Conservation (phyloP, 2,329 filamentous ascomycete species). For the Acrocalymma vagum region DNA sequence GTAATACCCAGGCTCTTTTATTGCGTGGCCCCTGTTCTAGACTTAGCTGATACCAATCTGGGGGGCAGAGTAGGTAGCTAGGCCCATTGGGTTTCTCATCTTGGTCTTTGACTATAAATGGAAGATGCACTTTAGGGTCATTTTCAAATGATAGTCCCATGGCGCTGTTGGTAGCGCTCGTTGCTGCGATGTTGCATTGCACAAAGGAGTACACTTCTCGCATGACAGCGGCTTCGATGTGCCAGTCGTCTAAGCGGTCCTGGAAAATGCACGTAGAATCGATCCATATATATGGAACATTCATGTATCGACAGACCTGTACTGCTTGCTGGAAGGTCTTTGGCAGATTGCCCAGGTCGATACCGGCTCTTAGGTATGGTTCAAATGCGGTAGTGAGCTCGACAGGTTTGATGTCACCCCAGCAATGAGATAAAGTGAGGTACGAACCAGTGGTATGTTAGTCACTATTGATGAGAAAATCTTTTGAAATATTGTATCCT, state of each 20-base stretch:
- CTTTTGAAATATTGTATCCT: neutral
- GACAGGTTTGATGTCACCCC: conserved; percentile 1
- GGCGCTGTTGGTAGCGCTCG: neutral
- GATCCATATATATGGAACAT: conserved; percentile 10
- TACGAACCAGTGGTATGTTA: neutral
- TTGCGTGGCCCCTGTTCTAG: conserved; percentile 6
- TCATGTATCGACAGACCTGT: conserved; percentile 1
- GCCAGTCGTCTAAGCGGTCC: neutral
- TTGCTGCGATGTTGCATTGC: conserved; percentile 3
- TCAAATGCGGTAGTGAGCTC: neutral
- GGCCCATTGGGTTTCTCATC: too few relatives aligned
- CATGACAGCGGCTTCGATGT: neutral
- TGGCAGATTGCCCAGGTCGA: conserved; percentile 9
- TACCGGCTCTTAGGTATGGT: conserved; percentile 2
- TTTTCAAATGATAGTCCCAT: neutral
- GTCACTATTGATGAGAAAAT: neutral
- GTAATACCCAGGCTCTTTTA: conserved; percentile 9
- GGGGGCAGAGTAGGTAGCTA: too few relatives aligned
- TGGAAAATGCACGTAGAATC: conserved; percentile 11
- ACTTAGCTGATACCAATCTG: too few relatives aligned
- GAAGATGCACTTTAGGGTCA: neutral
- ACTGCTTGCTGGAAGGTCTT: conserved; percentile 18
- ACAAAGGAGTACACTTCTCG: neutral
- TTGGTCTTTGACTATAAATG: too few relatives aligned
- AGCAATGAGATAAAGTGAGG: conserved; percentile 12